phyloP scores from a whole-genome alignment of 495 filamentous ascomycete genomes.

The Jackrogersella multiformis region DNA sequence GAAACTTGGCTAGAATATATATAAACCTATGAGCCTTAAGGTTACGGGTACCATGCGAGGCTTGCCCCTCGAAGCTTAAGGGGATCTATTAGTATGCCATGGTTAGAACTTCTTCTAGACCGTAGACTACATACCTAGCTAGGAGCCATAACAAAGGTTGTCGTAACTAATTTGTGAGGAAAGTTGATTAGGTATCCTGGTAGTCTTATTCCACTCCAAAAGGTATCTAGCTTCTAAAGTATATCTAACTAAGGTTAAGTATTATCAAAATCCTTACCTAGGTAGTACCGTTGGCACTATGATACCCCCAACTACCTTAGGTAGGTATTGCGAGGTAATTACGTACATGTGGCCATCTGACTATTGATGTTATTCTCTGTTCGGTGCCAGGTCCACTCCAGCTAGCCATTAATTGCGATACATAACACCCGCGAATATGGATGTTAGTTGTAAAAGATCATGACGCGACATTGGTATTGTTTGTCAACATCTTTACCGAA shows the following conservation, averaged over 20 bases:
- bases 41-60: slow-evolving; percentile 27
- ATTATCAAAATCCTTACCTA: not conserved
- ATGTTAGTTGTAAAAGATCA: slow-evolving; percentile 2
- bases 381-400: too few relatives aligned
- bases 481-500: slow-evolving; percentile 26
- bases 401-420: too few relatives aligned
- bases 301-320: too few relatives aligned
- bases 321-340: too few relatives aligned
- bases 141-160: not conserved
- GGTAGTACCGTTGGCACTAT: too few relatives aligned
- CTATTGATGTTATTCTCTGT: too few relatives aligned
- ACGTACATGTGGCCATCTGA: too few relatives aligned
- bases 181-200: not conserved
- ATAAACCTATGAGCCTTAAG: not conserved
- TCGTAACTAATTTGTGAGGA: not conserved
- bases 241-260: not conserved
- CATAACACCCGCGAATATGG: not conserved
- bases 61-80: not conserved
- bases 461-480: slow-evolving; percentile 24
- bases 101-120: not conserved
- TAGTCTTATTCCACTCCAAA: not conserved
- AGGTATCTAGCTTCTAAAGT: not conserved
- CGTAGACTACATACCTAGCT: not conserved
- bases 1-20: slow-evolving; percentile 16
- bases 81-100: slow-evolving; percentile 11